These are phyloP conservation scores for Arthromyces matolae DNA, from an alignment of 768 basidiomycete genomes.

Conservation along the genomic window DNA sequence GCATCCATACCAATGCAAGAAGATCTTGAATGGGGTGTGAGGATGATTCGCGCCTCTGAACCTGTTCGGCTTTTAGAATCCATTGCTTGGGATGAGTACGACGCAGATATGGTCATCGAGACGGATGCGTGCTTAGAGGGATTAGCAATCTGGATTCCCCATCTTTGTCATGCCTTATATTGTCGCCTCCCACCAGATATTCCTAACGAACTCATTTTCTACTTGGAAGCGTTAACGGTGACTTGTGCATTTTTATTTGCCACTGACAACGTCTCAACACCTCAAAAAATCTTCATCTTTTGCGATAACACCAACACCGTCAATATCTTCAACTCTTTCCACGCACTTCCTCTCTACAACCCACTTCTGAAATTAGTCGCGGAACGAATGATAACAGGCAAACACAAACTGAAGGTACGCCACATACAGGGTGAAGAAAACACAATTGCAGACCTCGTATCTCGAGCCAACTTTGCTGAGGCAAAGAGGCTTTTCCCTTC, in stretches of 20 bases:
- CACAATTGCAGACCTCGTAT: conserved; percentile 16
- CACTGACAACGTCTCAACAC: too few relatives aligned
- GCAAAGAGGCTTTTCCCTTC: too few relatives aligned
- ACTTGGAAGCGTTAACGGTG: conserved; percentile 3
- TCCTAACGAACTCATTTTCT: too few relatives aligned
- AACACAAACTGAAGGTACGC: conserved; percentile 4
- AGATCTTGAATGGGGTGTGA: conserved; percentile 28
- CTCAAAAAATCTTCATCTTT: too few relatives aligned
- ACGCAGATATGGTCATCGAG: conserved; percentile 15
- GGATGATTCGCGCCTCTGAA: conserved; percentile 15
- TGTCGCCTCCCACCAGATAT: neutral
- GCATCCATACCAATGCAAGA: conserved; percentile 19
- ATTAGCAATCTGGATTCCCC: conserved; percentile 23
- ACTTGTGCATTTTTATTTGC: neutral
- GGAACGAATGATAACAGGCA: too few relatives aligned
- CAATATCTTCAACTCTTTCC: too few relatives aligned
- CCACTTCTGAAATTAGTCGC: too few relatives aligned
- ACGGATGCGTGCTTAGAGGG: conserved; percentile 22
- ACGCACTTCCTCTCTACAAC: too few relatives aligned
- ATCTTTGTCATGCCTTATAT: conserved; percentile 9
- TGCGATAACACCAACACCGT: too few relatives aligned
- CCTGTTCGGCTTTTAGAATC: conserved; percentile 23
- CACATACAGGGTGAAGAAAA: conserved; percentile 15
- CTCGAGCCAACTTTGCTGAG: too few relatives aligned
- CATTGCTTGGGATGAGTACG: conserved; percentile 10